Evolutionary conservation across 129 eudicot species (phyloP).

Genomic region (Flaveria robusta): DNA sequence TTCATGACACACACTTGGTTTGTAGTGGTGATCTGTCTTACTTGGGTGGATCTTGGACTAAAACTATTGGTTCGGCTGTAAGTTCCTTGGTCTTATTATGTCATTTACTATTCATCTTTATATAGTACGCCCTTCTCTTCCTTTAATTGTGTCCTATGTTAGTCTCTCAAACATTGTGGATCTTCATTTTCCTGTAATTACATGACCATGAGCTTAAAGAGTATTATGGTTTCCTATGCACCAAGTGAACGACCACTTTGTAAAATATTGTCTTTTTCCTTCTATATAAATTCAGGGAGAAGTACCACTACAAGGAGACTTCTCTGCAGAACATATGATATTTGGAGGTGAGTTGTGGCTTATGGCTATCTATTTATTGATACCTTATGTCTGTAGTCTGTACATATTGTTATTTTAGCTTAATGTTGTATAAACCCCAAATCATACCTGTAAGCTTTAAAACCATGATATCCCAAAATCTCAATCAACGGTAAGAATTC

Average conservation of each 20-base stretch:
- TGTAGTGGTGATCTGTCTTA: slow-evolving; percentile 92
- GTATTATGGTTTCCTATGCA: slow-evolving; percentile 14
- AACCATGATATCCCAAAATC: background rate
- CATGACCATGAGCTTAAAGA: slow-evolving; percentile 9
- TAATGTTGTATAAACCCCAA: background rate
- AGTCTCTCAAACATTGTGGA: background rate
- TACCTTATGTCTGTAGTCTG: background rate
- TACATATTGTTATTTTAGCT: background rate
- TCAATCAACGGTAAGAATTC: background rate
- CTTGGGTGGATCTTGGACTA: slow-evolving; percentile 98
- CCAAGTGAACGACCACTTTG: slow-evolving; percentile 12
- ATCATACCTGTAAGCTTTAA: background rate
- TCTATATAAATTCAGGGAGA: slow-evolving; percentile 64
- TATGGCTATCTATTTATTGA: slow-evolving; percentile 3
- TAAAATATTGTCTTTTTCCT: background rate
- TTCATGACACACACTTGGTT: slow-evolving; percentile 90
- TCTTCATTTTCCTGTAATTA: background rate
- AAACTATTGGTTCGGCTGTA: slow-evolving; percentile 83
- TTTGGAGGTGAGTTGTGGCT: slow-evolving; percentile 76
- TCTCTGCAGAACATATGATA: slow-evolving; percentile 99
- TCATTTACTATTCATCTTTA: slow-evolving; percentile 4
- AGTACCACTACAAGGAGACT: slow-evolving; percentile 94
- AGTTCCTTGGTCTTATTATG: slow-evolving; percentile 33
- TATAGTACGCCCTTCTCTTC: background rate
- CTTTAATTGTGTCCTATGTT: background rate